These are phyloP conservation scores for barrel medic (Medicago truncatula) DNA, from an alignment of 306 rosid genomes.

Conservation along the genomic window MtrunA17r5.0-ANR NC_053049.1:6900001-6900500, in stretches of 20 bases:
- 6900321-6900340: conserved; percentile 96
- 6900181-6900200: conserved; percentile 68
- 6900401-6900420: conserved; percentile 92
- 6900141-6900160: conserved; percentile 70
- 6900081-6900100: conserved; percentile 68
- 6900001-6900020: conserved; percentile 22
- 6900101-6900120: conserved; percentile 59
- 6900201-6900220: conserved; percentile 73
- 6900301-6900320: conserved; percentile 92
- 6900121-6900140: conserved; percentile 88
- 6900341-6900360: conserved; percentile 97
- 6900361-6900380: conserved; percentile 97
- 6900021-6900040: conserved; percentile 70
- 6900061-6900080: conserved; percentile 87
- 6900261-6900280: conserved; percentile 81
- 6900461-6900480: not conserved
- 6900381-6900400: conserved; percentile 76
- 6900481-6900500: not conserved
- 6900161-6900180: conserved; percentile 60
- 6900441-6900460: conserved; percentile 24
- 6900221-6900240: conserved; percentile 63
- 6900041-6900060: conserved; percentile 82
- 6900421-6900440: conserved; percentile 68
- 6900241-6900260: conserved; percentile 86
- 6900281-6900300: conserved; percentile 79